These are phyloP conservation scores for Bertia moriformis DNA, from an alignment of 2,329 filamentous ascomycete species.

Conservation along the genomic window DNA sequence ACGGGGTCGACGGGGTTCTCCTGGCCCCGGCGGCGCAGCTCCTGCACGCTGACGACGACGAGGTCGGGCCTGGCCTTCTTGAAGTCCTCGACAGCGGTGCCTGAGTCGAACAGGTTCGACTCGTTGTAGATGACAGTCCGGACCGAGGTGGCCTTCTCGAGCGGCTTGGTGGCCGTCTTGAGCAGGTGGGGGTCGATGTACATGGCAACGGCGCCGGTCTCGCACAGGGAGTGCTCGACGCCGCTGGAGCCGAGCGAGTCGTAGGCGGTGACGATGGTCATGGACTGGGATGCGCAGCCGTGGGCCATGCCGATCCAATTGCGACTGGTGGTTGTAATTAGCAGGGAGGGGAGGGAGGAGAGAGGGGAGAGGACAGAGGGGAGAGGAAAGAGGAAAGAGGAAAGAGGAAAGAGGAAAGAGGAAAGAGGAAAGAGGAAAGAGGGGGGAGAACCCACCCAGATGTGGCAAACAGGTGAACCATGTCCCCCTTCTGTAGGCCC, in stretches of 20 bases:
- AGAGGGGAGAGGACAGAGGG: conserved; percentile 3
- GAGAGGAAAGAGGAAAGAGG: too few species aligned
- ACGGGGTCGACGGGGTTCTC: conserved; percentile 57
- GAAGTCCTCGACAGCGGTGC: conserved; percentile 36
- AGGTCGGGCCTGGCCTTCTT: conserved; percentile 38
- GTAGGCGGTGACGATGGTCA: conserved; percentile 87
- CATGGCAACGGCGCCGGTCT: conserved; percentile 69
- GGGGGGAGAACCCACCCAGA: conserved; percentile 42
- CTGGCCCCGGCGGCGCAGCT: conserved; percentile 41
- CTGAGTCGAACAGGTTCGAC: conserved; percentile 31
- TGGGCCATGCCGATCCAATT: conserved; percentile 79
- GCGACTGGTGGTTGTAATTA: conserved; percentile 32
- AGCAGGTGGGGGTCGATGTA: conserved; percentile 74
- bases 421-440: background rate
- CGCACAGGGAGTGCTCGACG: conserved; percentile 70
- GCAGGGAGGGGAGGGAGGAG: conserved; percentile 4
- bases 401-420: background rate
- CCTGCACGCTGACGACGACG: conserved; percentile 35
- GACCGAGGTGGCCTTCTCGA: conserved; percentile 40
- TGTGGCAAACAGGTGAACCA: conserved; percentile 70
- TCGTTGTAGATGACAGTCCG: conserved; percentile 51
- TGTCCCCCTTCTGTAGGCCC: conserved; percentile 52
- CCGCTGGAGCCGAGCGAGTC: conserved; percentile 79
- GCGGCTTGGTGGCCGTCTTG: conserved; percentile 38
- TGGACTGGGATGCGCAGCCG: conserved; percentile 64